Evolutionary conservation across 306 rosid genomes (phyloP).

Genomic region (Lathyrus tuberosus): DNA sequence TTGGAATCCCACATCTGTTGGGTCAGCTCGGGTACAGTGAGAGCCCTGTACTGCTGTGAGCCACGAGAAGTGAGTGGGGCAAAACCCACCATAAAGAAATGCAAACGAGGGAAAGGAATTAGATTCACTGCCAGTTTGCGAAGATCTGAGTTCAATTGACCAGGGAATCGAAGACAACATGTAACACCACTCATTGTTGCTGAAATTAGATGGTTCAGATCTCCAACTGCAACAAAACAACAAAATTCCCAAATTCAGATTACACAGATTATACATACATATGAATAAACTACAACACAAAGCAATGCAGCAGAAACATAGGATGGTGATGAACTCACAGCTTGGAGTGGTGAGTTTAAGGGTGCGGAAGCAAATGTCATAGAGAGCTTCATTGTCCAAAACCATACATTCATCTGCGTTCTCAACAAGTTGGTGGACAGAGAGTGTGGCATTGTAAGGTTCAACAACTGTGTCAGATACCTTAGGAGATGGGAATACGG

Average conservation of each 20-base stretch:
- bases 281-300: too few species aligned
- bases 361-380: conserved; percentile 66
- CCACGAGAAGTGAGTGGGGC: conserved; percentile 67
- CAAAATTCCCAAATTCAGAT: background rate
- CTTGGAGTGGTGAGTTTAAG: conserved; percentile 68
- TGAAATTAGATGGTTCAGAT: conserved; percentile 58
- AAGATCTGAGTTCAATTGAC: conserved; percentile 61
- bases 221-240: conserved; percentile 51
- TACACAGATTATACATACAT: background rate
- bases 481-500: conserved; percentile 68
- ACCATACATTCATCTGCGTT: conserved; percentile 75
- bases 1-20: conserved; percentile 69
- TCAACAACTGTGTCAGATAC: conserved; percentile 70
- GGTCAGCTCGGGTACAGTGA: conserved; percentile 57
- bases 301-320: background rate
- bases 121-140: conserved; percentile 61
- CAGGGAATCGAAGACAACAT: conserved; percentile 64
- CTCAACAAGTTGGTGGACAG: conserved; percentile 68
- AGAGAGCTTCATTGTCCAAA: conserved; percentile 66
- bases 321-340: conserved; percentile 42
- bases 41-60: conserved; percentile 61
- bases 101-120: conserved; percentile 65
- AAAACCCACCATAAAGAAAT: conserved; percentile 69
- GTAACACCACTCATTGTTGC: conserved; percentile 70
- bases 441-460: conserved; percentile 67